A percentile compares a stretch with the other conserved stretches of the same genome.
These are phyloP conservation scores for Hypocreales sp. DNA, from an alignment of 2,329 filamentous ascomycete genomes.

Conservation along the genomic window DNA sequence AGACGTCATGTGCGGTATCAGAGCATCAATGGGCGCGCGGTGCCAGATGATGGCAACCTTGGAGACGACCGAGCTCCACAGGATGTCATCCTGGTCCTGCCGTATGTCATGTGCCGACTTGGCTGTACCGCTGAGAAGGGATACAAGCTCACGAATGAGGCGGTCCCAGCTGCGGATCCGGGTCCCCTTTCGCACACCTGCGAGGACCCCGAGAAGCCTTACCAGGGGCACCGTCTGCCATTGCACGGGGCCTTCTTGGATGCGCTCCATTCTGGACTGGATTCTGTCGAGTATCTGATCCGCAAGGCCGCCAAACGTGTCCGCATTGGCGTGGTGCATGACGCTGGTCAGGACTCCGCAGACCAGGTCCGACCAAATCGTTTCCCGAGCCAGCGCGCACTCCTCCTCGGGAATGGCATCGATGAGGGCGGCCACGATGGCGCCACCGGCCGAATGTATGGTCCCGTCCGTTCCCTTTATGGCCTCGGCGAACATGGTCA, in stretches of 20 bases:
- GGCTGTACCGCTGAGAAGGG: slow-evolving; percentile 32
- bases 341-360: slow-evolving; percentile 65
- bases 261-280: slow-evolving; percentile 18
- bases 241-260: slow-evolving; percentile 4
- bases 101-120: slow-evolving; percentile 20
- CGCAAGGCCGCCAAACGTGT: slow-evolving; percentile 57
- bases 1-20: slow-evolving; percentile 53
- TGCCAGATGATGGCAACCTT: slow-evolving; percentile 54
- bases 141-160: slow-evolving; percentile 40
- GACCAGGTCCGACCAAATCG: slow-evolving; percentile 48
- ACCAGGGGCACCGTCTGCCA: slow-evolving; percentile 32
- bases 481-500: slow-evolving; percentile 83
- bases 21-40: slow-evolving; percentile 60
- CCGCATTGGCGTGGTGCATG: slow-evolving; percentile 64
- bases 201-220: slow-evolving; percentile 49
- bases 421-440: slow-evolving; percentile 37
- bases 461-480: slow-evolving; percentile 45
- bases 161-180: slow-evolving; percentile 58
- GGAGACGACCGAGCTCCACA: slow-evolving; percentile 45
- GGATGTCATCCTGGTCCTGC: slow-evolving; percentile 18
- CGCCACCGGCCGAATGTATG: slow-evolving; percentile 43
- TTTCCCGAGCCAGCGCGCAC: slow-evolving; percentile 26
- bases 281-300: slow-evolving; percentile 42
- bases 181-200: slow-evolving; percentile 68
- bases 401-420: slow-evolving; percentile 33